phyloP scores from a whole-genome alignment of 371 early-diverging fungal genomes.

The Circinella minor region DNA sequence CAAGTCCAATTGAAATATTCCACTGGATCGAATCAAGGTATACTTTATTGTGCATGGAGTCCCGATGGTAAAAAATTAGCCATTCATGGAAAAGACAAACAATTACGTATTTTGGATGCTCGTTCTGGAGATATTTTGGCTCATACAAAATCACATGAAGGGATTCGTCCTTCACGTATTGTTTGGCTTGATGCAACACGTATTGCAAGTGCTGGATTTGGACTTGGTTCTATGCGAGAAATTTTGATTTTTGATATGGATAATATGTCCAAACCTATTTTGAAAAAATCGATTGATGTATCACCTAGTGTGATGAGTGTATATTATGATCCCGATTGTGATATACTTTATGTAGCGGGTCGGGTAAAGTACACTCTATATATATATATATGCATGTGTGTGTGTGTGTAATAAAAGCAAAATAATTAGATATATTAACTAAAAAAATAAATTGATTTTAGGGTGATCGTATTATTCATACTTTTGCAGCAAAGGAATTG shows the following conservation, averaged over 20 bases:
- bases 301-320: conserved; percentile 79
- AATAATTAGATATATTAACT: too few relatives aligned
- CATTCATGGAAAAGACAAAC: conserved; percentile 66
- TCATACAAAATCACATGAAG: conserved; percentile 67
- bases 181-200: conserved; percentile 66
- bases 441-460: conserved; percentile 4
- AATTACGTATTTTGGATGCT: conserved; percentile 67
- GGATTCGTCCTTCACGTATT: conserved; percentile 72
- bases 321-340: conserved; percentile 70
- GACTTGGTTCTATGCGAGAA: conserved; percentile 63
- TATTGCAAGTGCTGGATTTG: conserved; percentile 78
- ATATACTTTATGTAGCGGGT: conserved; percentile 67
- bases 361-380: too few relatives aligned
- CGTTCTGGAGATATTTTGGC: conserved; percentile 59
- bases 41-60: conserved; percentile 67
- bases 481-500: conserved; percentile 34
- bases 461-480: conserved; percentile 62
- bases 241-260: conserved; percentile 58
- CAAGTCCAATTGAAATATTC: conserved; percentile 25
- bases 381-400: too few relatives aligned
- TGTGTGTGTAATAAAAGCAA: too few relatives aligned
- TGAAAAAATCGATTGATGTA: conserved; percentile 62
- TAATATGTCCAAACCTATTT: conserved; percentile 44
- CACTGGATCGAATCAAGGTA: conserved; percentile 7
- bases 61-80: conserved; percentile 69